Conservation (phyloP, 306 rosid species). For the Dalbergia oliveri region DNA sequence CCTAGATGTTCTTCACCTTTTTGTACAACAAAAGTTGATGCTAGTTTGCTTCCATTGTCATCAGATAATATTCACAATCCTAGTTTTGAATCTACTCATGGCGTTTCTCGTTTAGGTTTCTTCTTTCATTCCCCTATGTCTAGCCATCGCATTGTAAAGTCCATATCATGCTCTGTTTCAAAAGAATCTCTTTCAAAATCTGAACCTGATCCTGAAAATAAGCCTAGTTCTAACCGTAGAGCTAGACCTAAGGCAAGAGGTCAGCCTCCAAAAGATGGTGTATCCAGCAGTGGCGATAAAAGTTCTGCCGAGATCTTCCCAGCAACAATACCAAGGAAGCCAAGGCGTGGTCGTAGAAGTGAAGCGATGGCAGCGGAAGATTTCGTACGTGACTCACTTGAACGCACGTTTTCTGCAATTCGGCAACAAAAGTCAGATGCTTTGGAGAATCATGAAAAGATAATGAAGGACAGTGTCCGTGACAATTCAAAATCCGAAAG, state of each 20-base stretch:
- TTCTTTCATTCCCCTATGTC: constrained; percentile 47
- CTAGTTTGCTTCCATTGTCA: constrained; percentile 27
- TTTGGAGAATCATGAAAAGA: constrained; percentile 56
- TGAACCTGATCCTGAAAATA: constrained; percentile 53
- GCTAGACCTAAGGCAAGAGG: constrained; percentile 43
- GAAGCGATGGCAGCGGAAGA: constrained; percentile 84
- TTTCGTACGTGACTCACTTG: constrained; percentile 65
- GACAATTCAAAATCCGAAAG: constrained; percentile 40
- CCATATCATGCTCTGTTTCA: constrained; percentile 57
- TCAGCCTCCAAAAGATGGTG: constrained; percentile 33
- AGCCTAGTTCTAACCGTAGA: constrained; percentile 43
- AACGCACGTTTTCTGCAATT: constrained; percentile 70
- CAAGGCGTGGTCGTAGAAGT: constrained; percentile 82
- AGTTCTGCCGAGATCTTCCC: constrained; percentile 50
- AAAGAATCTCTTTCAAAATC: constrained; percentile 54
- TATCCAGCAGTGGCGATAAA: constrained; percentile 35
- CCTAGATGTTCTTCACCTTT: constrained; percentile 47
- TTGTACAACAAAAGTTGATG: constrained; percentile 34
- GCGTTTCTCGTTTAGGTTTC: constrained; percentile 30
- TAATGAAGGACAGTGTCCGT: constrained; percentile 60
- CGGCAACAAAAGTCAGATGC: constrained; percentile 59
- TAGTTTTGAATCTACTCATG: constrained; percentile 21
- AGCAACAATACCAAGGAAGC: constrained; percentile 67
- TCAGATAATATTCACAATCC: constrained; percentile 39
- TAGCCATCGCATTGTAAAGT: constrained; percentile 41